A percentile compares a stretch with the other conserved stretches of the same genome.
These are phyloP conservation scores for Powellomyces hirtus DNA, from an alignment of 192 early-diverging fungal species.

Conservation along the genomic window DNA sequence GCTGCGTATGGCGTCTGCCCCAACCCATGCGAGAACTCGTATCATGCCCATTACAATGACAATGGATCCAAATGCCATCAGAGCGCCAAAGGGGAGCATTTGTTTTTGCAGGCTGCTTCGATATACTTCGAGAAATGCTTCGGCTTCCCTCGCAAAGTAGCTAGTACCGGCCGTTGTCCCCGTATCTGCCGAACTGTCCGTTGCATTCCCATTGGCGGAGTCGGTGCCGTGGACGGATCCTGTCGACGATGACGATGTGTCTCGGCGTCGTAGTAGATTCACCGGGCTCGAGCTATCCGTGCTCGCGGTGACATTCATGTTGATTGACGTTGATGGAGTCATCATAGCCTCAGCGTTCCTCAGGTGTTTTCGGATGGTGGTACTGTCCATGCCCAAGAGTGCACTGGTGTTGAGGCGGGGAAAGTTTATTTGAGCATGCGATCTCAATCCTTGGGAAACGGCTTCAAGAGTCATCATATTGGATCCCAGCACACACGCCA, in stretches of 20 bases:
- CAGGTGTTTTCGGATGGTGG: not conserved
- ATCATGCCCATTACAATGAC: conserved; percentile 14
- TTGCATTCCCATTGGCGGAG: not conserved
- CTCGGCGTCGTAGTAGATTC: not conserved
- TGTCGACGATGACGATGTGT: not conserved
- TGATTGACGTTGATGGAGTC: not conserved
- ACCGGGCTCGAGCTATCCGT: not conserved
- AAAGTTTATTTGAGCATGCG: not conserved
- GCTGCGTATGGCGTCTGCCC: not conserved
- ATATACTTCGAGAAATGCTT: conserved; percentile 15
- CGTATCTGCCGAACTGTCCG: not conserved
- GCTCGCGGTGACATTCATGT: not conserved
- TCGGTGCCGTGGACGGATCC: not conserved
- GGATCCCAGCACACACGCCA: conserved; percentile 14
- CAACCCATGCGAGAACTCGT: not conserved
- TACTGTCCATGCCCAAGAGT: not conserved
- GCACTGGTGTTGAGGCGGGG: conserved; percentile 1
- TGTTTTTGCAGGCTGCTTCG: not conserved
- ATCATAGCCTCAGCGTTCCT: conserved; percentile 5
- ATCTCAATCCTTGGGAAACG: not conserved
- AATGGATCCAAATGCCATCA: conserved; percentile 18
- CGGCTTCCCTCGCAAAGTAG: conserved; percentile 8
- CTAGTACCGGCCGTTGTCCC: not conserved
- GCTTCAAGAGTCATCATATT: conserved; percentile 2
- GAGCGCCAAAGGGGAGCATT: conserved; percentile 11